Base-by-base conservation (phyloP, 768 basidiomycete species). In the Kwoniella europaea region DNA sequence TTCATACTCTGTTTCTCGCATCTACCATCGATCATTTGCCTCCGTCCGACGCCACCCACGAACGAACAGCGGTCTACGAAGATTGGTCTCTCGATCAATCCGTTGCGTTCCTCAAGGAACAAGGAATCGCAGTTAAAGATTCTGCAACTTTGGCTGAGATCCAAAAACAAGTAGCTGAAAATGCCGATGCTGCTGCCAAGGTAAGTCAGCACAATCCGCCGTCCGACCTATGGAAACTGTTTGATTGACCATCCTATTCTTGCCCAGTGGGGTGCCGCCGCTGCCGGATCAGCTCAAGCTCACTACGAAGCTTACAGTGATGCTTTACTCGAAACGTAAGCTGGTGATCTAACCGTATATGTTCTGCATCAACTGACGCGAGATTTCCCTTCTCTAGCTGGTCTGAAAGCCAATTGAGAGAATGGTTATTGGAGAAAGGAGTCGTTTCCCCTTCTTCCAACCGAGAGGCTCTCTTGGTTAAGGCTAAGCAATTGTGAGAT, bases 361-460 rank as follows among this genome's bases (percentile, higher is more conserved):
- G n/a, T 10, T 41, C 59, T 12, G 10, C 43, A 16, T 55, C 35
- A 27, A 29, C 54, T 55, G 18, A 56, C 61, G 71, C 55, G 59
- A 57, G 35, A n/a, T 58, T 24, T 27, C 29, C 20, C 50, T 20
- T 16, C 53, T 59, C 35, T 57, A 79, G 84, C 1, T 98, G 94
- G 94, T 89, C 92, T 80, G 94, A 98, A 78, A 90, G 89, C 13
- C 87, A 87, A 35, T 86, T 97, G 22, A 89, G 94, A 77, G 86
- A 91, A 72, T 96, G 91, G 84, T 86, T 98, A 12, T 88, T 97
- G 65, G 88, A 92, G 77, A 91, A 96, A 74, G 94, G 94, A 53
- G 86, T 96, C 70, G 89, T 98, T 61, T 88, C 90, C 6, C 94
- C 95, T 15, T 87, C 88, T 35, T 91, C 91, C 2, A 90, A 90